Conservation (phyloP, 768 basidiomycete species). For the Dentipellis sp. region DNA sequence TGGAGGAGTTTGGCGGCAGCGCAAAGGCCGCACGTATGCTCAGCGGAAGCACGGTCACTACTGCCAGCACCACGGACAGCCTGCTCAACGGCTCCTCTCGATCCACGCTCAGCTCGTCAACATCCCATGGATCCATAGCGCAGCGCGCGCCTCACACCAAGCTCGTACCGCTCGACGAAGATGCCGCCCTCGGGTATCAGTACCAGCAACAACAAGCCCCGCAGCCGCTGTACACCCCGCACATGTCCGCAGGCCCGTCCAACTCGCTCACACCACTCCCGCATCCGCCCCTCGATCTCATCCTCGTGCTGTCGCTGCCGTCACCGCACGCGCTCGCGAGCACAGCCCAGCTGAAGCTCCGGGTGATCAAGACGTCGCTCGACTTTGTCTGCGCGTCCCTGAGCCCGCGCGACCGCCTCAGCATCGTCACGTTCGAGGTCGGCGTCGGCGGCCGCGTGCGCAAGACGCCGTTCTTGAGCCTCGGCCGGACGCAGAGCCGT, state of each 20-base stretch:
- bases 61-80: conserved; percentile 45
- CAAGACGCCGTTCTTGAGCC: conserved; percentile 87
- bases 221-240: conserved; percentile 29
- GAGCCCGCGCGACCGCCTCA: conserved; percentile 71
- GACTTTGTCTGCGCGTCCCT: conserved; percentile 79
- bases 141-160: conserved; percentile 5
- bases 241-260: conserved; percentile 64
- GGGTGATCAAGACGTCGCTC: conserved; percentile 81
- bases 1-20: conserved; percentile 72
- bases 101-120: conserved; percentile 67
- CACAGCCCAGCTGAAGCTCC: conserved; percentile 77
- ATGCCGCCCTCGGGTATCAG: conserved; percentile 8
- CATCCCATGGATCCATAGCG: conserved; percentile 30
- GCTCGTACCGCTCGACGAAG: conserved; percentile 15
- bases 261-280: conserved; percentile 74
- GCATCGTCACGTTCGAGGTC: conserved; percentile 88
- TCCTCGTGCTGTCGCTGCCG: conserved; percentile 85
- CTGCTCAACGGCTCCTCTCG: conserved; percentile 52
- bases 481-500: conserved; percentile 61
- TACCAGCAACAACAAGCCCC: neutral
- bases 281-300: conserved; percentile 86
- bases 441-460: conserved; percentile 75
- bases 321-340: conserved; percentile 60
- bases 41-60: conserved; percentile 61
- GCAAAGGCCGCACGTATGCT: conserved; percentile 72